phyloP scores from a whole-genome alignment of 176 grass and related monocot species.

The Zoysia pacifica region DNA sequence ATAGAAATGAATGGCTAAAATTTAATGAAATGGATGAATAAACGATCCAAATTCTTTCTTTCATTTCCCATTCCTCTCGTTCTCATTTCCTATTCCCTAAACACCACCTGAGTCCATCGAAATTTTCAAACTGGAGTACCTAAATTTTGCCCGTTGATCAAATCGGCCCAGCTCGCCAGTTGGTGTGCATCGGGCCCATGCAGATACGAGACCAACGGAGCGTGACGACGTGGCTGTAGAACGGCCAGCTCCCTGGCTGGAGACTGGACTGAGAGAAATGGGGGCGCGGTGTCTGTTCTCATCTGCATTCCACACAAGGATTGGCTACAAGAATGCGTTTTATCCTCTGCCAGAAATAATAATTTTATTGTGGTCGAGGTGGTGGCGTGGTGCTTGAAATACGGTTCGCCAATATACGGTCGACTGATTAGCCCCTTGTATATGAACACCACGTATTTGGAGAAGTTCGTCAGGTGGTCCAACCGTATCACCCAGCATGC shows the following conservation, averaged over 20 bases:
- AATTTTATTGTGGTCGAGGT: not conserved
- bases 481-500: not conserved
- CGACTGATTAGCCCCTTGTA: not conserved
- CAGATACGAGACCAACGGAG: constrained; percentile 41
- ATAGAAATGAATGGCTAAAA: no score
- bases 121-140: no score
- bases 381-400: not conserved
- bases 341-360: not conserved
- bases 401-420: not conserved
- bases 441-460: constrained; percentile 4
- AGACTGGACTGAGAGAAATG: not conserved
- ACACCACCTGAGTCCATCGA: no score
- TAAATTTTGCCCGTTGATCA: no score
- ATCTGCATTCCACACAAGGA: no score
- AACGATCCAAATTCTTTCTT: no score
- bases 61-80: no score
- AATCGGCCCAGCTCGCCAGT: constrained; percentile 38
- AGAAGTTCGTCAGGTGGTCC: constrained; percentile 22
- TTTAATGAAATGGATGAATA: no score
- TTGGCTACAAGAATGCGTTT: not conserved
- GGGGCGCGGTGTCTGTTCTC: no score
- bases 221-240: constrained; percentile 58
- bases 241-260: not conserved
- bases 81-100: no score
- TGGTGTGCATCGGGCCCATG: constrained; percentile 75